These are phyloP conservation scores for Rhododendron williamsianum DNA, from an alignment of 148 eudicot species.

Conservation along the genomic window DNA sequence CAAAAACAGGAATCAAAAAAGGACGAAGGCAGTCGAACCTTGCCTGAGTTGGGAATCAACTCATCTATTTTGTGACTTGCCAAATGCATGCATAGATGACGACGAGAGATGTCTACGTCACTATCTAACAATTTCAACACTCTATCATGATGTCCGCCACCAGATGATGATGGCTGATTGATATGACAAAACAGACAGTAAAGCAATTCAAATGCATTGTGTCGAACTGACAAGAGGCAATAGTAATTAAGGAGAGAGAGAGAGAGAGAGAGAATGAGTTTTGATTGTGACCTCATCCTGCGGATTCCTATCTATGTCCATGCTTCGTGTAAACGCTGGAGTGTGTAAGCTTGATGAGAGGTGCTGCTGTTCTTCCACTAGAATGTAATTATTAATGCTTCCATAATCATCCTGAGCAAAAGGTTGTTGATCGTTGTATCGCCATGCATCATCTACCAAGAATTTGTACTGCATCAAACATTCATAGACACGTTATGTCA, in stretches of 20 bases:
- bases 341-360: no score
- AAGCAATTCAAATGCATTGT: conserved; percentile 7
- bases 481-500: neutral
- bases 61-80: conserved; percentile 27
- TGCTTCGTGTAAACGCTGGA: neutral
- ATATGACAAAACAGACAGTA: conserved; percentile 4
- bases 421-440: conserved; percentile 17
- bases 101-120: conserved; percentile 26
- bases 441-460: conserved; percentile 40
- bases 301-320: conserved; percentile 10
- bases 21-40: conserved; percentile 24
- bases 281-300: conserved; percentile 8
- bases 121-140: conserved; percentile 19
- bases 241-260: neutral
- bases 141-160: conserved; percentile 1
- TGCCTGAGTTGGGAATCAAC: conserved; percentile 37
- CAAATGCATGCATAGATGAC: conserved; percentile 27
- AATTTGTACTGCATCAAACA: conserved; percentile 34
- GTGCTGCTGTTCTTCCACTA: conserved; percentile 15
- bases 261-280: neutral
- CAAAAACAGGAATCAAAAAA: neutral
- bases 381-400: conserved; percentile 18
- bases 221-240: neutral
- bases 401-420: conserved; percentile 26
- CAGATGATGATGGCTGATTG: conserved; percentile 32